Conservation (phyloP, 2,329 filamentous ascomycete species). For the Fusarium poae region DNA sequence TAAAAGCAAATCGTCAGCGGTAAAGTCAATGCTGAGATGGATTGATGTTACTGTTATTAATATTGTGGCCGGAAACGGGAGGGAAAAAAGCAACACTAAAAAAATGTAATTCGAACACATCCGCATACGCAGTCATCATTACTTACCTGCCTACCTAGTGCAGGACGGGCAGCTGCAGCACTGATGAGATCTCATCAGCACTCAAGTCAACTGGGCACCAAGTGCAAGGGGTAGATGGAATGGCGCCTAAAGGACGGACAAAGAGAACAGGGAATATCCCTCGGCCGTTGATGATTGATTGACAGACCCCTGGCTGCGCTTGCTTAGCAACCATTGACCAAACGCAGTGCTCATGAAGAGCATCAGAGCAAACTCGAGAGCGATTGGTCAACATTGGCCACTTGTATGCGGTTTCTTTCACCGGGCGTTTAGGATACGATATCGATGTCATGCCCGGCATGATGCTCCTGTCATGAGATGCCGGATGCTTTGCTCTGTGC, state of each 20-base stretch:
- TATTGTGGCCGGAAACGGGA: not conserved
- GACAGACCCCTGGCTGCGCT: conserved; percentile 35
- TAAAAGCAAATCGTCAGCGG: conserved; percentile 10
- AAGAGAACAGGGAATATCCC: conserved; percentile 28
- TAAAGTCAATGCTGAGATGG: not conserved
- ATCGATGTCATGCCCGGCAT: conserved; percentile 27
- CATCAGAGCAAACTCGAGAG: conserved; percentile 20
- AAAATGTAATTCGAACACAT: not conserved
- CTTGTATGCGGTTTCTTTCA: conserved; percentile 20
- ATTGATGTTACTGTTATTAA: not conserved
- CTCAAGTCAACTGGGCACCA: conserved; percentile 40
- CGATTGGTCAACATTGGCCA: conserved; percentile 39
- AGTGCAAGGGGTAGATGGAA: conserved; percentile 27
- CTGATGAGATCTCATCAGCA: conserved; percentile 44
- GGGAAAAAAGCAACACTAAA: too few relatives aligned
- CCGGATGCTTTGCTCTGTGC: not conserved
- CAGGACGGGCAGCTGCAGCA: conserved; percentile 22
- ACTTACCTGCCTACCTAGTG: conserved; percentile 3
- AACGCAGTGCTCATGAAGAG: conserved; percentile 23
- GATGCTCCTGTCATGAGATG: conserved; percentile 41
- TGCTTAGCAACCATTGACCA: conserved; percentile 48
- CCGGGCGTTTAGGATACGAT: conserved; percentile 30
- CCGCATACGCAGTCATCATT: conserved; percentile 1
- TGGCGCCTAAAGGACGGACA: conserved; percentile 26
- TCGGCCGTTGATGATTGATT: conserved; percentile 15